A percentile compares a stretch with the other conserved stretches of the same genome.
phyloP scores from a whole-genome alignment of 805 yeast genomes.

The Helenozyma baotianmanensis region DNA sequence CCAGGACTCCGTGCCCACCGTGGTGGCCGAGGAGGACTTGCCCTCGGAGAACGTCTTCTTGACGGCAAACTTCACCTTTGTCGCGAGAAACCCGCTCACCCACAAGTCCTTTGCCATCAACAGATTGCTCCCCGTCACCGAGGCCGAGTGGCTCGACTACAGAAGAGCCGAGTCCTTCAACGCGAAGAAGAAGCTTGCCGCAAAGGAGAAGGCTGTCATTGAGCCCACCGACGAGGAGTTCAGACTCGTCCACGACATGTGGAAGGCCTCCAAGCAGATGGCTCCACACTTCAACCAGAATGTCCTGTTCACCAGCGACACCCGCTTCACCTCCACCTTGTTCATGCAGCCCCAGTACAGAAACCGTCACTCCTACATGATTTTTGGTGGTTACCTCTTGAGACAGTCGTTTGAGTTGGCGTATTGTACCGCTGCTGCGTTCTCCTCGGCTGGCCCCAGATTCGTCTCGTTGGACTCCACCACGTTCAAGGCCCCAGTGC shows the following conservation, averaged over 20 bases:
- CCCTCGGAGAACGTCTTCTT: constrained; percentile 68
- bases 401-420: constrained; percentile 93
- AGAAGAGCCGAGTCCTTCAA: constrained; percentile 87
- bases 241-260: constrained; percentile 69
- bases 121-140: constrained; percentile 68
- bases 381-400: constrained; percentile 90
- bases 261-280: constrained; percentile 39
- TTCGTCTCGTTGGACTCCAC: constrained; percentile 88
- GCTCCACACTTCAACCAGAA: constrained; percentile 22
- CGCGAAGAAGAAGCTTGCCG: constrained; percentile 76
- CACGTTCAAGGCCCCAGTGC: constrained; percentile 90
- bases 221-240: constrained; percentile 71
- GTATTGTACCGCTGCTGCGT: constrained; percentile 87
- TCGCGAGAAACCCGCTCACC: constrained; percentile 91
- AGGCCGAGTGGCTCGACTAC: constrained; percentile 76
- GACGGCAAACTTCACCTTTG: constrained; percentile 91
- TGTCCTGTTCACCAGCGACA: constrained; percentile 64
- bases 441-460: constrained; percentile 79
- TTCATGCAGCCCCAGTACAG: constrained; percentile 97
- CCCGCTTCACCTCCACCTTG: constrained; percentile 67
- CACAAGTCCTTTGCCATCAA: constrained; percentile 86
- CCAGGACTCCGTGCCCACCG: constrained; percentile 49
- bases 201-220: constrained; percentile 56
- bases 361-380: constrained; percentile 90
- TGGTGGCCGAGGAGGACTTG: constrained; percentile 53